Percentiles rank a stretch among this genome's conserved stretches.
Evolutionary conservation across 2,329 filamentous ascomycete species (phyloP).

Genomic region (Talaromyces rugulosus): DNA sequence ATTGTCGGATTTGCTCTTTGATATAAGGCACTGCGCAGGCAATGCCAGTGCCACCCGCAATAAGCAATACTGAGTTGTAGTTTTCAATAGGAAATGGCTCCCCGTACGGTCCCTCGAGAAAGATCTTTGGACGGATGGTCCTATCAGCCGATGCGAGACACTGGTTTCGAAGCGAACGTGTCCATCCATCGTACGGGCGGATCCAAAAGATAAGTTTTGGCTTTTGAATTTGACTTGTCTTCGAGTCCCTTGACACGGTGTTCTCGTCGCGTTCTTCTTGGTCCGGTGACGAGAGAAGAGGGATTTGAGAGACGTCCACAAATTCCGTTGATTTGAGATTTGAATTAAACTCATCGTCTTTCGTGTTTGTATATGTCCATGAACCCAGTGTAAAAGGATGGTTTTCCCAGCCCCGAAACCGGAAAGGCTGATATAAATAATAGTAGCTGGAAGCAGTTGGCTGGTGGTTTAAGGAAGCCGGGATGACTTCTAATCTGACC

Average conservation of each 20-base stretch:
- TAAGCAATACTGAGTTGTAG: slow-evolving; percentile 50
- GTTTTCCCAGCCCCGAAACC: slow-evolving; percentile 40
- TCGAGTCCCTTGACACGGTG: background rate
- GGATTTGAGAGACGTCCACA: background rate
- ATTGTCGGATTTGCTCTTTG: slow-evolving; percentile 26
- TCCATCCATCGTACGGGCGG: slow-evolving; percentile 50
- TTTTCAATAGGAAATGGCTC: slow-evolving; percentile 36
- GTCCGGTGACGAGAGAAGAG: background rate
- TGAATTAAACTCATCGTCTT: background rate
- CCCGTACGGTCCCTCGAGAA: slow-evolving; percentile 52
- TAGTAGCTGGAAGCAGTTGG: slow-evolving; percentile 5
- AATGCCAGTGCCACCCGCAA: slow-evolving; percentile 34
- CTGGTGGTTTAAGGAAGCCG: slow-evolving; percentile 21
- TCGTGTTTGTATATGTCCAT: slow-evolving; percentile 20
- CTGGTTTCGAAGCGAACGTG: slow-evolving; percentile 39
- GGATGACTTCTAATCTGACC: slow-evolving; percentile 44
- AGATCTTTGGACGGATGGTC: slow-evolving; percentile 30
- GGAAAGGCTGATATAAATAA: slow-evolving; percentile 6
- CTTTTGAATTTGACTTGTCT: background rate
- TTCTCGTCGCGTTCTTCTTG: background rate
- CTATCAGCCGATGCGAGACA: slow-evolving; percentile 25
- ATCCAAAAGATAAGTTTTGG: slow-evolving; percentile 46
- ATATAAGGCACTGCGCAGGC: slow-evolving; percentile 46
- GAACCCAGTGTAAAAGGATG: slow-evolving; percentile 48
- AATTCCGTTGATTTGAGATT: background rate